Evolutionary conservation across 2,329 filamentous ascomycete species (phyloP).

Genomic region (Neurospora sp.): DNA sequence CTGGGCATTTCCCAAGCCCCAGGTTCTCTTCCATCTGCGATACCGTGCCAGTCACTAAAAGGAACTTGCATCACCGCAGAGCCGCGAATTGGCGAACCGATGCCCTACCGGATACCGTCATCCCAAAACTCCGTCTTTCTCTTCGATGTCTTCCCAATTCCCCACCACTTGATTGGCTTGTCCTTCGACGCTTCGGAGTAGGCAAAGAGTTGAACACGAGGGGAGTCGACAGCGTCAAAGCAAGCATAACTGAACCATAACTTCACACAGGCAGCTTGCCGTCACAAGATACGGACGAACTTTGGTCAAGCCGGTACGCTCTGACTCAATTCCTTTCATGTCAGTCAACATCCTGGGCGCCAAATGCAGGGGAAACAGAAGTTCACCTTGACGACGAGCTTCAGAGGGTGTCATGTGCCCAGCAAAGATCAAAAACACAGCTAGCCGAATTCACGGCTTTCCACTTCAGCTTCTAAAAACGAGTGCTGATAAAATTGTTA

Average conservation of each 20-base stretch:
- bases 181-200: background rate
- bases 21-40: conserved; percentile 1
- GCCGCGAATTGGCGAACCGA: background rate
- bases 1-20: conserved; percentile 15
- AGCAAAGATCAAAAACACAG: background rate
- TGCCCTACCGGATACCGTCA: background rate
- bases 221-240: background rate
- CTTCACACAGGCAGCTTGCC: background rate
- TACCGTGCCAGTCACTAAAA: background rate
- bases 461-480: background rate
- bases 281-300: background rate
- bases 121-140: background rate
- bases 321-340: background rate
- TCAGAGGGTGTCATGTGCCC: background rate
- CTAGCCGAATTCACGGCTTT: background rate
- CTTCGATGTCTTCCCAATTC: background rate
- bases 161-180: background rate
- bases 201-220: background rate
- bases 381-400: background rate
- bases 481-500: background rate
- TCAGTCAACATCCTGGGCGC: background rate
- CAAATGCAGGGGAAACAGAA: background rate
- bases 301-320: background rate
- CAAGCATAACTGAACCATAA: background rate
- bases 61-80: background rate